phyloP scores from a whole-genome alignment of 495 filamentous ascomycete species.

The Cairneyella variabilis region DNA sequence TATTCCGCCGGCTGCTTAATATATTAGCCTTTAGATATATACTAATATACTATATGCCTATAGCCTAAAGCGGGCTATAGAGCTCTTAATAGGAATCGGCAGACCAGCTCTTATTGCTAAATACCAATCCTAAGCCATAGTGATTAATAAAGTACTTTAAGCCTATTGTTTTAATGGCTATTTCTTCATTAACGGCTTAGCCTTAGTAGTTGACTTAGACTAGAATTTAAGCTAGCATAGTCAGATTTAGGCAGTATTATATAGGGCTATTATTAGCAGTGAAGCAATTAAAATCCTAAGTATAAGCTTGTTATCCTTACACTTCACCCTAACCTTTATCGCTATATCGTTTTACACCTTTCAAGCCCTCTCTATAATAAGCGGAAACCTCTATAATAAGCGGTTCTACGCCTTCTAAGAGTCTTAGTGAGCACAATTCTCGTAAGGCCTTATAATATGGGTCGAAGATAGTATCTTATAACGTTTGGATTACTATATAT shows the following conservation, averaged over 20 bases:
- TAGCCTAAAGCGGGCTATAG: conserved; percentile 27
- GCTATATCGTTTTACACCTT: conserved; percentile 40
- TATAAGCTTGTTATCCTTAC: conserved; percentile 21
- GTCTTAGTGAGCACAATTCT: conserved; percentile 33
- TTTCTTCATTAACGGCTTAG: conserved; percentile 11
- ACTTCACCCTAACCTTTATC: conserved; percentile 35
- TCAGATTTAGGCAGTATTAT: conserved; percentile 36
- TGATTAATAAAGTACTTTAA: conserved; percentile 25
- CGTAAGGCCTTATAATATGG: conserved; percentile 38
- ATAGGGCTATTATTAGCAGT: conserved; percentile 20
- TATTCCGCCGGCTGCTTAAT: conserved; percentile 25
- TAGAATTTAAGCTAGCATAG: conserved; percentile 35
- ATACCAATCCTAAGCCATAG: conserved; percentile 28
- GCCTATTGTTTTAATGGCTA: conserved; percentile 31
- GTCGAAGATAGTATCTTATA: conserved; percentile 38
- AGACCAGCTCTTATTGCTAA: conserved; percentile 31
- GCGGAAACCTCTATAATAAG: conserved; percentile 4
- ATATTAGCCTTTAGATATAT: conserved; percentile 21
- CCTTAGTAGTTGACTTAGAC: conserved; percentile 18
- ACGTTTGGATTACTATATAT: conserved; percentile 39
- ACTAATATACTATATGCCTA: conserved; percentile 38
- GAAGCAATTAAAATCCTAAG: conserved; percentile 20
- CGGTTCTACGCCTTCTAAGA: conserved; percentile 27
- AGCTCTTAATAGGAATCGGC: conserved; percentile 28
- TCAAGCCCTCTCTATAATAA: conserved; percentile 26